These are phyloP conservation scores for Fraxinus velutina DNA, from an alignment of 305 asterid species.

Conservation along the genomic window DNA sequence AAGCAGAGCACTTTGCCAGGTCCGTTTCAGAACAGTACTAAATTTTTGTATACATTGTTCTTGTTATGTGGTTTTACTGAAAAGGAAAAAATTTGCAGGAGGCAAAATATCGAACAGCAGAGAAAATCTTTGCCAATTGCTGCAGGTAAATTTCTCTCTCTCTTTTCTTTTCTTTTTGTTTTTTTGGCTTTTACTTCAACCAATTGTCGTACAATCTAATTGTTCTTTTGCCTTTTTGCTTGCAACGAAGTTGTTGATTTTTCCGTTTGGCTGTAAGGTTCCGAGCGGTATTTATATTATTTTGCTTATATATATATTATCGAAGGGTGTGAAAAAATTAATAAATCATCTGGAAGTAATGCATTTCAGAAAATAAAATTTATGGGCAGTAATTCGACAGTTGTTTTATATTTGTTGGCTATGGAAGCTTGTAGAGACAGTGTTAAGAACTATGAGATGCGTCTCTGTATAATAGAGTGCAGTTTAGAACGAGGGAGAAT, in stretches of 20 bases:
- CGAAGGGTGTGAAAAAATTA: not conserved
- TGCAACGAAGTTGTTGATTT: not conserved
- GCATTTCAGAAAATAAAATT: not conserved
- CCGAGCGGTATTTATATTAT: not conserved
- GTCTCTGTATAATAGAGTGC: not conserved
- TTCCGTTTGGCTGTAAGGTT: not conserved
- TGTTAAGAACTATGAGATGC: not conserved
- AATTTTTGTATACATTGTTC: not conserved
- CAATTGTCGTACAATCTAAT: not conserved
- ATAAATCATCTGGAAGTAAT: not conserved
- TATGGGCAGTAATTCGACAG: not conserved
- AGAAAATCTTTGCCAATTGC: constrained; percentile 75
- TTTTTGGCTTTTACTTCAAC: not conserved
- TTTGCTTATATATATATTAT: not conserved
- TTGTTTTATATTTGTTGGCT: not conserved
- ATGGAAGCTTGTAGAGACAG: not conserved
- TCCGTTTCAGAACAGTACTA: constrained; percentile 9
- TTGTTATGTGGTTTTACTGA: not conserved
- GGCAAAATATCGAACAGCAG: constrained; percentile 60
- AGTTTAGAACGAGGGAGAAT: not conserved
- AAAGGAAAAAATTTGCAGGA: constrained; percentile 33
- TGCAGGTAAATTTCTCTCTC: constrained; percentile 40
- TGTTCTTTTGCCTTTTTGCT: not conserved
- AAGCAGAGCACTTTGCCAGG: constrained; percentile 45
- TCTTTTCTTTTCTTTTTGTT: too few species aligned